Evolutionary conservation across 805 yeast genomes (phyloP), one percentile per base, ranked within the genome.

Genomic region (Jamesozyma piceae): DNA sequence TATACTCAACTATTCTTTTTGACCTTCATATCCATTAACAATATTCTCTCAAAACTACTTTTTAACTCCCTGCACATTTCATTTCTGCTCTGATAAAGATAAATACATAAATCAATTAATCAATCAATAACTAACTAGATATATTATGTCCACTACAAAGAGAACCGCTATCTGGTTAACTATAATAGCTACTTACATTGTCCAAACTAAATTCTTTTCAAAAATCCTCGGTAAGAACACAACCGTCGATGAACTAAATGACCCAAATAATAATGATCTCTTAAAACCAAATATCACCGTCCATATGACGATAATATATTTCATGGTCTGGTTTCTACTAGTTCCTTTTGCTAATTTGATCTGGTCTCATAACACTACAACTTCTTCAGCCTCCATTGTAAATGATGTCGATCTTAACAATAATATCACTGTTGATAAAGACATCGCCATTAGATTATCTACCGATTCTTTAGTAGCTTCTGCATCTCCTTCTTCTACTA

Each of bases 131-230:
- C n/a, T n/a, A n/a, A n/a, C n/a, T n/a, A n/a, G n/a, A n/a, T n/a
- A n/a, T n/a, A 24, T 6, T 11, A 24, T 24, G 28, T 24, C 28
- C 28, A 24, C 28, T n/a, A n/a, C 17, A 11, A 29, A 29, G 17
- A 29, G 32, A 29, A 47, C 38, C 22, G 27, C 42, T 4, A 42
- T 46, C 15, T 60, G 64, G 64, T 39, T 57, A 15, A 42, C 48
- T 10, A 53, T 53, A 2, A 53, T 58, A 10, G 41, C 50, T 27
- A 50, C 57, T 27, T 60, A 60, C 37, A 57, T 57, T 15, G 41
- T 58, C 4, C 63, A 60, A 41, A 60, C 62, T 3, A 54, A 49
- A 38, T 48, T 53, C 22, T 43, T 60, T 38, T 53, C 59, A 8
- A 42, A 48, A 19, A 46, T 60, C 9, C 53, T 47, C 14, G 42